Evolutionary conservation across 1,284 basidiomycete species (phyloP).

Genomic region (Mycena citricolor): DNA sequence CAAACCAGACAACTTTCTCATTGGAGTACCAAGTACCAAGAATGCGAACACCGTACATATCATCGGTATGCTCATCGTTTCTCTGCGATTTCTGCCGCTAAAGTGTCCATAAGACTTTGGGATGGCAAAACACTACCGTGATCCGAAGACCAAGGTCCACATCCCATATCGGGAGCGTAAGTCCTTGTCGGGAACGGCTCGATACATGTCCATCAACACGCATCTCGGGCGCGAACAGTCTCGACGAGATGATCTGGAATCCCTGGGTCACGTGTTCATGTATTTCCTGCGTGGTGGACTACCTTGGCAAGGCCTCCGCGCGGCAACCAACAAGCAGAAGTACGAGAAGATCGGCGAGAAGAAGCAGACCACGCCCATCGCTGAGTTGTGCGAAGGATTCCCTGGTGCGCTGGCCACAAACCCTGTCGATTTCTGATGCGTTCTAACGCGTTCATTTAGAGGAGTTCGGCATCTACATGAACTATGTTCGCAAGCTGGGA

Average conservation of each 20-base stretch:
- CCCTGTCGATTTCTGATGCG: not conserved
- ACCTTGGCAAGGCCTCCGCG: slow-evolving; percentile 94
- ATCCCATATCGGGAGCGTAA: slow-evolving; percentile 99
- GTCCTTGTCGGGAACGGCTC: slow-evolving; percentile 94
- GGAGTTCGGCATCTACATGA: slow-evolving; percentile 96
- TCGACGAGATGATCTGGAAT: slow-evolving; percentile 91
- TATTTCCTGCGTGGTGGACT: slow-evolving; percentile 93
- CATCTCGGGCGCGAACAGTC: slow-evolving; percentile 92
- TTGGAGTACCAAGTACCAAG: slow-evolving; percentile 93
- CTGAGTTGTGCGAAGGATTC: slow-evolving; percentile 94
- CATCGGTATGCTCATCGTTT: slow-evolving; percentile 59
- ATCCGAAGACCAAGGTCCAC: slow-evolving; percentile 96
- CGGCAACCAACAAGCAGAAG: slow-evolving; percentile 97
- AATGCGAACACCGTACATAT: slow-evolving; percentile 89
- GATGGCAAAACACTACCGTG: slow-evolving; percentile 98
- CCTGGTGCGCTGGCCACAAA: slow-evolving; percentile 74
- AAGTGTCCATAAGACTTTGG: slow-evolving; percentile 76
- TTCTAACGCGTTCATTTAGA: slow-evolving; percentile 48
- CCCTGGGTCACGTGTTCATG: slow-evolving; percentile 97
- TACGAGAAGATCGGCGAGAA: slow-evolving; percentile 99
- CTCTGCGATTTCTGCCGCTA: slow-evolving; percentile 15
- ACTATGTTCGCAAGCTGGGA: slow-evolving; percentile 93
- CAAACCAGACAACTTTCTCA: slow-evolving; percentile 98
- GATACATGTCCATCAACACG: slow-evolving; percentile 99
- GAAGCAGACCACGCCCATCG: slow-evolving; percentile 92